These are phyloP conservation scores for Alternaria brassicicola DNA, from an alignment of 2,329 filamentous ascomycete genomes.

Conservation along the genomic window DNA sequence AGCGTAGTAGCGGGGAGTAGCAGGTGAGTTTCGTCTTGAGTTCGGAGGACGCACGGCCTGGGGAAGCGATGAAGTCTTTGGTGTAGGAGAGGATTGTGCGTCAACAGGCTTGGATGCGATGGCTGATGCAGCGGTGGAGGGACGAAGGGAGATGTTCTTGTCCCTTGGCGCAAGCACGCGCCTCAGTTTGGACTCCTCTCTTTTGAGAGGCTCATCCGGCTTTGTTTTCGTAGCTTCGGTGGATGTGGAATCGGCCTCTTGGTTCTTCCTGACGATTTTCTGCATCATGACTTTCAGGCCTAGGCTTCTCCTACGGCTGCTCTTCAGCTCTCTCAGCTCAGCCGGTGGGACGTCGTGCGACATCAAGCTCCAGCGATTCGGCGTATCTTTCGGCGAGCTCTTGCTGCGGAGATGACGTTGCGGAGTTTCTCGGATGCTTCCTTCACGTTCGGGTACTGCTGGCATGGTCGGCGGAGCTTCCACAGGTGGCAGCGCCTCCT, in stretches of 20 bases:
- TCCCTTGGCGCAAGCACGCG: constrained; percentile 10
- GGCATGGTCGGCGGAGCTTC: constrained; percentile 13
- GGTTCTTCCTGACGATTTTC: constrained; percentile 35
- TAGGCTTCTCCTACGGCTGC: constrained; percentile 24
- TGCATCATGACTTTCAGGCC: constrained; percentile 38
- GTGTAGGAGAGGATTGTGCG: background rate
- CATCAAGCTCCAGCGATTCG: constrained; percentile 27
- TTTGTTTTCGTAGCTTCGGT: background rate
- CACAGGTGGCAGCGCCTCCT: constrained; percentile 19
- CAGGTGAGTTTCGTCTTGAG: background rate
- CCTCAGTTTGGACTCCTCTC: background rate
- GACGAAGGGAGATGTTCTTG: constrained; percentile 4
- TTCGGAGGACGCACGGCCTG: background rate
- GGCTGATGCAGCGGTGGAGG: constrained; percentile 2
- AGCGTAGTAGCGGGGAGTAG: constrained; percentile 27
- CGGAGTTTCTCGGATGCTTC: constrained; percentile 28
- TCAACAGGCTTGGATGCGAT: background rate
- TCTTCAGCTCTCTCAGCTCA: constrained; percentile 24
- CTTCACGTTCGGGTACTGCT: constrained; percentile 6
- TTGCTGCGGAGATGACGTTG: constrained; percentile 20
- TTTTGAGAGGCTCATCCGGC: background rate
- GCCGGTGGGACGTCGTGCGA: constrained; percentile 29
- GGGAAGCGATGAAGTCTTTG: background rate
- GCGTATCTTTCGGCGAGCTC: constrained; percentile 8
- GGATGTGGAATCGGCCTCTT: constrained; percentile 8